phyloP scores from a whole-genome alignment of 805 yeast genomes.

The Candida vartiovaarae region DNA sequence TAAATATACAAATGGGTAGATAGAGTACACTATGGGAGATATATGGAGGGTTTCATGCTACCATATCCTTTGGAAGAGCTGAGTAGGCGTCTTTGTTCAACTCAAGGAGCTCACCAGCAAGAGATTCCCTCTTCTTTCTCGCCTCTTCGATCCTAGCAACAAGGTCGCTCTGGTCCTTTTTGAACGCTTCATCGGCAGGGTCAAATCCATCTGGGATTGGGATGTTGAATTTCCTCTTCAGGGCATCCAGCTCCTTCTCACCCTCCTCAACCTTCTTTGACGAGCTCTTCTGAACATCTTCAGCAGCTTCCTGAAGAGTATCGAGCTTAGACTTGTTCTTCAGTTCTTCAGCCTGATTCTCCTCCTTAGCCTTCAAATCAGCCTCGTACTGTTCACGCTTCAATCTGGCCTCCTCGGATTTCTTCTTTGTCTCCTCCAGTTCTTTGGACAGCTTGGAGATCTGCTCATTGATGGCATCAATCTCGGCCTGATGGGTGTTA shows the following conservation, averaged over 20 bases:
- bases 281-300: constrained; percentile 6
- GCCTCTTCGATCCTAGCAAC: constrained; percentile 16
- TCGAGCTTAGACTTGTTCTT: constrained; percentile 12
- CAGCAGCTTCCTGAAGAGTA: constrained; percentile 13
- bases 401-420: constrained; percentile 8
- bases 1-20: too few relatives aligned
- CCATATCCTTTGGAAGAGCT: constrained; percentile 13
- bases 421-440: constrained; percentile 8
- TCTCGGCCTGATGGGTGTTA: constrained; percentile 11
- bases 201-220: constrained; percentile 5
- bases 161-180: constrained; percentile 11
- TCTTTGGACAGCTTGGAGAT: constrained; percentile 10
- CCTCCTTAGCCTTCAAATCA: constrained; percentile 9
- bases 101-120: constrained; percentile 12
- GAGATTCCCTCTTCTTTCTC: constrained; percentile 13
- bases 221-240: constrained; percentile 1
- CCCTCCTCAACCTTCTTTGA: constrained; percentile 8
- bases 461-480: constrained; percentile 14
- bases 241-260: constrained; percentile 10
- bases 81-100: constrained; percentile 11
- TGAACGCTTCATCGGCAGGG: constrained; percentile 3
- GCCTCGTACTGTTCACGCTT: constrained; percentile 6
- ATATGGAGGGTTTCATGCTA: not conserved
- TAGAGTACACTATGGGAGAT: not conserved
- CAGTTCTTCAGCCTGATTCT: constrained; percentile 8